Evolutionary conservation across 169 alveolate genomes (phyloP).

Genomic region (Theileria annulata): DNA sequence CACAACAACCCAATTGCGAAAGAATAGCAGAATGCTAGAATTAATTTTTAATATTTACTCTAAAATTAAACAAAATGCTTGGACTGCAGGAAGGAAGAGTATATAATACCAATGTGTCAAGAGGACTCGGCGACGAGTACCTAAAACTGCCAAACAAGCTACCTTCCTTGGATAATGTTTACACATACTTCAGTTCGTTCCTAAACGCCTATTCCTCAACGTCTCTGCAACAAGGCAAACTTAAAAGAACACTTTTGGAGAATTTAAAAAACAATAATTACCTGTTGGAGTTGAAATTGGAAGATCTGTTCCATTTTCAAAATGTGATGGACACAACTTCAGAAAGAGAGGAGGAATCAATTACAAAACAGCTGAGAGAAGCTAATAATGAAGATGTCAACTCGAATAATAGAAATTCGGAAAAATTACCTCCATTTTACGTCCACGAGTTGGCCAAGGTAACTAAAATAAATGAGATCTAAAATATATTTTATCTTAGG

Average conservation of each 20-base stretch:
- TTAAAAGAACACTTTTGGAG: slow-evolving; percentile 72
- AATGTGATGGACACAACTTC: slow-evolving; percentile 71
- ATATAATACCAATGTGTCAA: slow-evolving; percentile 58
- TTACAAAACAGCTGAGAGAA: slow-evolving; percentile 45
- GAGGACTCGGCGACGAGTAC: slow-evolving; percentile 60
- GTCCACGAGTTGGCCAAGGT: slow-evolving; percentile 76
- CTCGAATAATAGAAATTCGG: not conserved
- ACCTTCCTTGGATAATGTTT: slow-evolving; percentile 74
- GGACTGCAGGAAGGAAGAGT: slow-evolving; percentile 79
- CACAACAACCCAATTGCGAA: slow-evolving; percentile 25
- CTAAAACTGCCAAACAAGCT: slow-evolving; percentile 67
- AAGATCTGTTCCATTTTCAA: slow-evolving; percentile 75
- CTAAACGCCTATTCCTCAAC: slow-evolving; percentile 74
- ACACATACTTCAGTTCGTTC: slow-evolving; percentile 70
- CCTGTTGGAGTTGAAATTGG: slow-evolving; percentile 74
- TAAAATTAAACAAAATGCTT: slow-evolving; percentile 30
- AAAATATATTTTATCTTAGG: slow-evolving; percentile 33
- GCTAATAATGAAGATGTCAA: slow-evolving; percentile 33
- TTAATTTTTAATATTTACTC: not conserved
- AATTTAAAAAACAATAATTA: slow-evolving; percentile 76
- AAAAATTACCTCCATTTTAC: slow-evolving; percentile 64
- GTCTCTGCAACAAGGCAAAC: slow-evolving; percentile 76
- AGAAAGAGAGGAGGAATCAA: slow-evolving; percentile 64
- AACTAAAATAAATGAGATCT: not conserved
- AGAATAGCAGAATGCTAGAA: not conserved